Evolutionary conservation across 176 grass and related monocot species (phyloP).

Genomic region (Aegilops longissima): DNA sequence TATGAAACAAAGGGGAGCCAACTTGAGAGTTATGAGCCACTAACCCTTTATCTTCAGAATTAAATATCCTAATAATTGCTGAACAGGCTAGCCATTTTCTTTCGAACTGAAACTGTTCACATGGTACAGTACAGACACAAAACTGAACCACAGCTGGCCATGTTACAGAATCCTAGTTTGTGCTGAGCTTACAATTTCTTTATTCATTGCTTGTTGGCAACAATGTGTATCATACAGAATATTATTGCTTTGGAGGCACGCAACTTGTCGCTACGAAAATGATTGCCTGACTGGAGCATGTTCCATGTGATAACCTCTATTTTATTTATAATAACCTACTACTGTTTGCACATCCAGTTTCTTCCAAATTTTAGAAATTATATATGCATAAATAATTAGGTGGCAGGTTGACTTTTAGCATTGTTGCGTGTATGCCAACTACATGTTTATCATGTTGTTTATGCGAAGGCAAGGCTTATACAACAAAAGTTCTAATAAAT

Average conservation of each 20-base stretch:
- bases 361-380: neutral
- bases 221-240: neutral
- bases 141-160: conserved; percentile 1
- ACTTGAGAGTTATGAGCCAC: conserved; percentile 1
- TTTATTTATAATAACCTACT: neutral
- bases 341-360: neutral
- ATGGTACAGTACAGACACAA: neutral
- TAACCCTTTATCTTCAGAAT: neutral
- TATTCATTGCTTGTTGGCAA: neutral
- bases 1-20: neutral
- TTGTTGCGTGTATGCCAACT: neutral
- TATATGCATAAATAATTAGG: conserved; percentile 3
- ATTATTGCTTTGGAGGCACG: conserved; percentile 8
- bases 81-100: neutral
- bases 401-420: neutral
- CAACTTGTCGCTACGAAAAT: conserved; percentile 10
- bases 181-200: neutral
- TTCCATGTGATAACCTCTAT: neutral
- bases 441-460: conserved; percentile 2
- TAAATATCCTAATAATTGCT: conserved; percentile 2
- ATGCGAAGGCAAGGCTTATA: neutral
- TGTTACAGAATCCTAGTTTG: neutral
- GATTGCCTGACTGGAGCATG: conserved; percentile 28
- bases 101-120: neutral
- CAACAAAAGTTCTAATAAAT: neutral